Conservation (phyloP, 495 filamentous ascomycete species). For the Neurospora tetraspora region DNA sequence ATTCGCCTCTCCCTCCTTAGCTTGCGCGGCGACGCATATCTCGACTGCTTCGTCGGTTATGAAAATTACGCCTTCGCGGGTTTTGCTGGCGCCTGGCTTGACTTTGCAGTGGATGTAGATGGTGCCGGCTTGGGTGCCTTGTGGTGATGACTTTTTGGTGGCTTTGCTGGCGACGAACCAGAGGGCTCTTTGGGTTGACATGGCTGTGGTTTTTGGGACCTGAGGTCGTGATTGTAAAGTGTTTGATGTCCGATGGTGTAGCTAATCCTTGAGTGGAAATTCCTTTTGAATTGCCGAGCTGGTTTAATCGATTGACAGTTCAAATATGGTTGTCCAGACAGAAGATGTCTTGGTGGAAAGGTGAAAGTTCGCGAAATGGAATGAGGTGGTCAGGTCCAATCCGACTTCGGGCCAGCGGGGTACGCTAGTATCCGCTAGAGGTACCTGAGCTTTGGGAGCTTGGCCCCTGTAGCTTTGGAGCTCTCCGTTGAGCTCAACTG, state of each 20-base stretch:
- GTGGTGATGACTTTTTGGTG: conserved; percentile 22
- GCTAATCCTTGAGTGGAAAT: too few species aligned
- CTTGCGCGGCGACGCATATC: conserved; percentile 51
- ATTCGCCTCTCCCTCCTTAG: conserved; percentile 58
- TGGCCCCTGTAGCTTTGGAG: not conserved
- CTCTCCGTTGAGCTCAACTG: not conserved
- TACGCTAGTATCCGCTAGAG: not conserved
- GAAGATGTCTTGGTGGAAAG: too few species aligned
- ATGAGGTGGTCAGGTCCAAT: too few species aligned
- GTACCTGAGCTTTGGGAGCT: not conserved
- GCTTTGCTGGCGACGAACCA: conserved; percentile 16
- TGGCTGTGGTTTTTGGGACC: not conserved
- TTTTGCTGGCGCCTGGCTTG: conserved; percentile 53
- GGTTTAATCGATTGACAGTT: too few species aligned
- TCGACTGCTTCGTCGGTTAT: conserved; percentile 47
- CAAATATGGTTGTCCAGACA: too few species aligned
- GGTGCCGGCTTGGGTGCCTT: conserved; percentile 5
- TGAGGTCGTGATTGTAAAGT: too few species aligned
- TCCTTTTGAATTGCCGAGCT: too few species aligned
- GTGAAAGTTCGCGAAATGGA: not conserved
- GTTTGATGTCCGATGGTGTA: too few species aligned
- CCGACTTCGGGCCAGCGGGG: not conserved
- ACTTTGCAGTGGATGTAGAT: conserved; percentile 49
- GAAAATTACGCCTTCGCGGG: conserved; percentile 45
- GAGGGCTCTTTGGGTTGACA: conserved; percentile 12